Base-by-base conservation (phyloP, 257 asterid species). In the Cordia subcordata region DNA sequence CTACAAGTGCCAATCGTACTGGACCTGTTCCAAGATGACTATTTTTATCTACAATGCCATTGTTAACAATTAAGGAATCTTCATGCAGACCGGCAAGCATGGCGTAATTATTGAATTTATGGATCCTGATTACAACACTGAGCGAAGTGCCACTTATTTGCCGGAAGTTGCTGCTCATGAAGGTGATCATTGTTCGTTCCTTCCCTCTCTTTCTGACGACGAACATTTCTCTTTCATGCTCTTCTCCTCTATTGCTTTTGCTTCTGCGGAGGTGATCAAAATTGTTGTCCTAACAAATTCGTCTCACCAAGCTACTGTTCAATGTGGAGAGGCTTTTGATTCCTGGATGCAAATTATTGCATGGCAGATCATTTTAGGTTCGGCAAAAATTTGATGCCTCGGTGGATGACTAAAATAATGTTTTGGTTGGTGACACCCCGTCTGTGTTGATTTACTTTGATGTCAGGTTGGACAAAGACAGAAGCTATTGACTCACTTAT, bases 131-230 rank as follows among this genome's bases (percentile, higher is more conserved):
- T 74, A 82, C 64, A 80, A 77, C 57, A 71, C 75, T 16, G 59
- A 74, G 81, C 85, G 95, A 70, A 89, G 85, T 53, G 99, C 96
- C 68, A 93, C 99, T 22, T 93, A 93, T 81, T 87, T 93, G 76
- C 97, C 99, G 42, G 99, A 93, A 79, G 85, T 93, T 58, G 96
- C 97, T 62, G 94, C 96, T 63, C 97, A 93, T 66, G 99, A 89
- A 89, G 97, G 99, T 89, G 64, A 66, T 50, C 56, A 19, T 62
- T 27, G 2, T 13, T 40, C 27, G 64, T 51, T 61, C n/a, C 60
- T 3, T 49, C 53, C 44, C 27, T 56, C 55, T 51, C 21, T 67
- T 40, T 23, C 40, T 27, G 35, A 1, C 35, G 4, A 27, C 35
- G 6, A 27, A 27, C 35, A 27, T 27, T 27, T n/a, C n/a, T n/a